phyloP scores from a whole-genome alignment of 1,284 basidiomycete species.

The Laetiporus sulphureus region DNA sequence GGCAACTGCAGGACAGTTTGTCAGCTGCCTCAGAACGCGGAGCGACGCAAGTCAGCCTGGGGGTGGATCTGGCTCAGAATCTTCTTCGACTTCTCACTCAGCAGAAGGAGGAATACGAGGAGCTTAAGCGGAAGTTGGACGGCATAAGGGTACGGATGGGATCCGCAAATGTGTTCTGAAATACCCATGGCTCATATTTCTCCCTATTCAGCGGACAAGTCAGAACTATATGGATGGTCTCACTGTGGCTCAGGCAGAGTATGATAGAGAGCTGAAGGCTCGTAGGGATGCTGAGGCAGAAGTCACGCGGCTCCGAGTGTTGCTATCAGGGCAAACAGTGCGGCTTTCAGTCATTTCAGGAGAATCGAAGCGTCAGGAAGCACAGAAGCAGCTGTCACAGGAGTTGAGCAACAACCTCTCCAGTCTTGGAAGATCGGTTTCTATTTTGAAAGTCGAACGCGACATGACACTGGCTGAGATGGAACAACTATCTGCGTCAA shows the following conservation, averaged over 20 bases:
- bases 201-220: slow-evolving; percentile 60
- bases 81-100: slow-evolving; percentile 68
- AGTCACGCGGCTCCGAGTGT: slow-evolving; percentile 76
- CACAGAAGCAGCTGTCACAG: slow-evolving; percentile 73
- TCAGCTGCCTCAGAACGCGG: slow-evolving; percentile 58
- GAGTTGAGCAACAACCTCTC: slow-evolving; percentile 75
- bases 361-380: slow-evolving; percentile 71
- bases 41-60: slow-evolving; percentile 63
- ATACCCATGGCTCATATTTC: slow-evolving; percentile 1
- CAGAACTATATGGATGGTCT: slow-evolving; percentile 91
- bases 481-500: slow-evolving; percentile 77
- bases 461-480: slow-evolving; percentile 92
- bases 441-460: slow-evolving; percentile 82
- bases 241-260: slow-evolving; percentile 88
- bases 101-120: slow-evolving; percentile 54
- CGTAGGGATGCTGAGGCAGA: slow-evolving; percentile 90
- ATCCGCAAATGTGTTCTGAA: neutral
- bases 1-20: slow-evolving; percentile 55
- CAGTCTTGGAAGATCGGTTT: slow-evolving; percentile 80
- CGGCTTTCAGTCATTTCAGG: slow-evolving; percentile 78
- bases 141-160: slow-evolving; percentile 69
- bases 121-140: slow-evolving; percentile 76
- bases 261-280: slow-evolving; percentile 83
- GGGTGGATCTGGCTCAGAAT: slow-evolving; percentile 68
- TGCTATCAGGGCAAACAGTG: slow-evolving; percentile 86